These are phyloP conservation scores for Metarhizium brunneum DNA, from an alignment of 2,329 filamentous ascomycete genomes.

Conservation along the genomic window DNA sequence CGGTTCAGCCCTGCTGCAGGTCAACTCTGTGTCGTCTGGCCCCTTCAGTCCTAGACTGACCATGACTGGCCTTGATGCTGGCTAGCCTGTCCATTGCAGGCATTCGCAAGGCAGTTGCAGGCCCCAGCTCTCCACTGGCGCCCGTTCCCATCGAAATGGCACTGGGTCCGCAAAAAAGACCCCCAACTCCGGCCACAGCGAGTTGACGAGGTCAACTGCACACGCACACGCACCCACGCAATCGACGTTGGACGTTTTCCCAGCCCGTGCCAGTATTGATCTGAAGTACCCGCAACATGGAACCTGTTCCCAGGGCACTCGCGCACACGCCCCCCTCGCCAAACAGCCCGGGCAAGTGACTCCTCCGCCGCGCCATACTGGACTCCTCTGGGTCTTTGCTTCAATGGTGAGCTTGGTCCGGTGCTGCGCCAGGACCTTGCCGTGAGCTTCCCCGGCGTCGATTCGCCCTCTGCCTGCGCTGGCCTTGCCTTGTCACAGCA, in stretches of 20 bases:
- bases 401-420: not conserved
- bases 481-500: constrained; percentile 13
- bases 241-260: too few species aligned
- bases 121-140: not conserved
- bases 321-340: not conserved
- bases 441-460: too few species aligned
- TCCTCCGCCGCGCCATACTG: not conserved
- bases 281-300: too few species aligned
- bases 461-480: constrained; percentile 7
- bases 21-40: too few species aligned
- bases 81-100: too few species aligned
- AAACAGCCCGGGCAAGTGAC: not conserved
- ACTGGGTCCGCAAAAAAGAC: not conserved
- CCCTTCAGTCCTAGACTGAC: too few species aligned
- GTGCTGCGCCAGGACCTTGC: too few species aligned
- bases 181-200: not conserved
- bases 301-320: not conserved
- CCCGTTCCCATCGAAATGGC: not conserved
- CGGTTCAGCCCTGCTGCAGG: too few species aligned
- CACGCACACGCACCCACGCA: not conserved
- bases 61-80: too few species aligned
- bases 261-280: too few species aligned
- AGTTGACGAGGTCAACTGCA: not conserved
- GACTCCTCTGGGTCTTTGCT: not conserved
- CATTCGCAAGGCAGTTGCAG: not conserved